Base-by-base conservation (phyloP, 208 protist species). In the Naegleria fowleri region DNA sequence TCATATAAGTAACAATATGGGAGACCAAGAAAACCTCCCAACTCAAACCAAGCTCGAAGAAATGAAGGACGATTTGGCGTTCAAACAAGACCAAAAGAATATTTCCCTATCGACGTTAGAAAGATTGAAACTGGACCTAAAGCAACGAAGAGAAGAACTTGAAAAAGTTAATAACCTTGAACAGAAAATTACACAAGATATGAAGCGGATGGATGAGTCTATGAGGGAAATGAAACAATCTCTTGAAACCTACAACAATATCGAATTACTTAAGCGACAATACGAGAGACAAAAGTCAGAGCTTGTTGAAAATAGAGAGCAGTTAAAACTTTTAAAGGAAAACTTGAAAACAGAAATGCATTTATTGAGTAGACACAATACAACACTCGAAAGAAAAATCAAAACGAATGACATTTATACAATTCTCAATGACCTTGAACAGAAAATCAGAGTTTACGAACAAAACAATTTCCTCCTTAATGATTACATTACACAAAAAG, bases 161-260 rank as follows among this genome's bases (percentile, higher is more conserved):
- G 95, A 97, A 76, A 98, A 97, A 92, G 95, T 98, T 38, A 94
- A 94, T 13, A 94, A 95, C 90, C 94, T 98, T 0, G 96, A 97
- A 91, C 94, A 92, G 39, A 98, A 98, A 92, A 97, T 98, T 90
- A 96, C 96, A 86, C 94, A 94, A 67, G 96, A 98, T 93, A 92
- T 97, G 9, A 94, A 96, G 90, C 93, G 94, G 38, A 94, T 97
- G 86, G 92, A 90, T n/a, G 93, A 92, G 6, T 95, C 95, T 86
- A 97, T 97, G 95, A 92, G 93, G 79, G 94, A 97, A 91, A 95
- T 97, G 92, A 93, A 93, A 90, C 90, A 93, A 48, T 96, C 96
- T 90, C 97, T 97, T 93, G 93, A 94, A 84, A 94, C 91, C 51
- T 98, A 96, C 93, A 93, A 90, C 88, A 95, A 98, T 91, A 84